phyloP scores from a whole-genome alignment of 2,329 filamentous ascomycete genomes.

The Monilinia fructigena region DNA sequence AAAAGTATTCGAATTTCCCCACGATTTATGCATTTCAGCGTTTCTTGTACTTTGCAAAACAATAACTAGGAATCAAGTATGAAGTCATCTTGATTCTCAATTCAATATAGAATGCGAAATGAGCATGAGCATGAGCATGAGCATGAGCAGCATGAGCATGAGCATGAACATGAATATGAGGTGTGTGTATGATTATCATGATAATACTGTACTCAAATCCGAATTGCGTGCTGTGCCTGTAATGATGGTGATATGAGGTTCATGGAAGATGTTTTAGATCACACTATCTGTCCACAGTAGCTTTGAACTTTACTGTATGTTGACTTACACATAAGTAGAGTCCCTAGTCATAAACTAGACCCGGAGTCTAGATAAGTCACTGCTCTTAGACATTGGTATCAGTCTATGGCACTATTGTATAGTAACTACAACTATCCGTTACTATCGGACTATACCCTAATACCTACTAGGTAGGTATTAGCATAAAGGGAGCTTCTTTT shows the following conservation, averaged over 20 bases:
- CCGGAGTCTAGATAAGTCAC: background rate
- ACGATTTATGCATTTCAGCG: background rate
- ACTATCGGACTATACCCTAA: too few species aligned
- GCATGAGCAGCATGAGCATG: too few species aligned
- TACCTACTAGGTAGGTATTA: too few species aligned
- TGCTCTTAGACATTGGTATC: background rate
- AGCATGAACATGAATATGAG: too few species aligned
- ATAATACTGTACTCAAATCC: background rate
- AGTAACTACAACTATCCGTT: too few species aligned
- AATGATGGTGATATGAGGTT: constrained; percentile 4
- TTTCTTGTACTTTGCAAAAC: background rate
- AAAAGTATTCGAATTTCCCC: constrained; percentile 7
- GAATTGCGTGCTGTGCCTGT: background rate
- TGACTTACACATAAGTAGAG: too few species aligned
- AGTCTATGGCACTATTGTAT: background rate
- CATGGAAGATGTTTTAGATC: constrained; percentile 5
- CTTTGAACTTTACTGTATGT: too few species aligned
- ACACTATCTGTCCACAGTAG: background rate
- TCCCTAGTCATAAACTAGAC: too few species aligned
- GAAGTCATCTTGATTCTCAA: constrained; percentile 3
- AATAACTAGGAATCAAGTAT: background rate
- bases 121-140: too few species aligned
- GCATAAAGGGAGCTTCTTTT: background rate
- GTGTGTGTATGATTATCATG: too few species aligned
- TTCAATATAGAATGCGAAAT: background rate